phyloP scores from a whole-genome alignment of 2,329 filamentous ascomycete species.

The Penicillium sp. region DNA sequence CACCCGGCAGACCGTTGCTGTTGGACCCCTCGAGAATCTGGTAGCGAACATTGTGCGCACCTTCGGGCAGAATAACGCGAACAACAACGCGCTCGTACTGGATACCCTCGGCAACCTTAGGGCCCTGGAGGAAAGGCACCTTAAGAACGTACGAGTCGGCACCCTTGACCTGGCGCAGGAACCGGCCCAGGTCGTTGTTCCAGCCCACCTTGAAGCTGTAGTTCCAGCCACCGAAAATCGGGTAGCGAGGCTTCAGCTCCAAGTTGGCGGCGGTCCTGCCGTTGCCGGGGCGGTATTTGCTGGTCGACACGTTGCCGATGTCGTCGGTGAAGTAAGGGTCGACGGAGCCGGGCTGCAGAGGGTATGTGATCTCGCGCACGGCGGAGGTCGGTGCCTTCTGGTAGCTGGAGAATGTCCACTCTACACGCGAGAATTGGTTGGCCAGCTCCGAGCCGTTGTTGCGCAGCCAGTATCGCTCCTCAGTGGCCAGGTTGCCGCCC shows the following conservation, averaged over 20 bases:
- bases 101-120: constrained; percentile 76
- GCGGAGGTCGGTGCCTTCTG: constrained; percentile 73
- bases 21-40: constrained; percentile 71
- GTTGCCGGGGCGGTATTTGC: constrained; percentile 63
- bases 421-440: constrained; percentile 68
- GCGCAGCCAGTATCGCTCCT: constrained; percentile 84
- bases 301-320: constrained; percentile 96
- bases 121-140: constrained; percentile 89
- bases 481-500: constrained; percentile 93
- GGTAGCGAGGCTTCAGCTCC: constrained; percentile 89
- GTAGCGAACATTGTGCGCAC: constrained; percentile 57
- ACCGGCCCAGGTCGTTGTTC: constrained; percentile 78
- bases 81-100: constrained; percentile 78
- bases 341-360: constrained; percentile 70
- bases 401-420: constrained; percentile 68
- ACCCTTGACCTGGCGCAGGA: constrained; percentile 59
- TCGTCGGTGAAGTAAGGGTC: constrained; percentile 94
- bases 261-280: constrained; percentile 57
- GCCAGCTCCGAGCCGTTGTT: constrained; percentile 79
- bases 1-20: constrained; percentile 64
- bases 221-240: constrained; percentile 96
- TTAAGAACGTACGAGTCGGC: constrained; percentile 76
- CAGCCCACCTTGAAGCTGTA: constrained; percentile 96
- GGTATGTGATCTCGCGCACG: constrained; percentile 75
- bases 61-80: constrained; percentile 83